phyloP scores from a whole-genome alignment of 108 stramenopile genomes.

The Nitzschia putrida region DNA sequence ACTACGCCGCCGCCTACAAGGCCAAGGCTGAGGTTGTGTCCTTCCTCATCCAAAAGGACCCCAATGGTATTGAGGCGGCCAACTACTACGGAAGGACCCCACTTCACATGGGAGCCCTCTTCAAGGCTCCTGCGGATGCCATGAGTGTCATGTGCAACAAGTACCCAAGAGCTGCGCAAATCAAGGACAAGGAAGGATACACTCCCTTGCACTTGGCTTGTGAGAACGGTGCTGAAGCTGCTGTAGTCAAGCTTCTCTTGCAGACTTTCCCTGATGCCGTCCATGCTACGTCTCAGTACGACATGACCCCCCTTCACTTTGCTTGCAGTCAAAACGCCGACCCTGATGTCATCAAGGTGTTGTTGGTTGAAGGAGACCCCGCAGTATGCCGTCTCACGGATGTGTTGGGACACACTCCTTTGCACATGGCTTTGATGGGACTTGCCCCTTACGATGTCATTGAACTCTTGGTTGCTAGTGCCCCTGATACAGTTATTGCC shows the following conservation, averaged over 20 bases:
- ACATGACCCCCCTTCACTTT: constrained; percentile 43
- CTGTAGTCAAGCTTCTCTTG: constrained; percentile 35
- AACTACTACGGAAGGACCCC: constrained; percentile 42
- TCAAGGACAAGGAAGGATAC: constrained; percentile 48
- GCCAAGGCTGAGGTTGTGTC: constrained; percentile 27
- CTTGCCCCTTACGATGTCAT: constrained; percentile 39
- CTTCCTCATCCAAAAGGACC: constrained; percentile 38
- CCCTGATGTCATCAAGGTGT: constrained; percentile 32
- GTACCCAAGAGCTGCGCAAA: constrained; percentile 27
- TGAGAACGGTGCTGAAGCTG: constrained; percentile 38
- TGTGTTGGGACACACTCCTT: constrained; percentile 41
- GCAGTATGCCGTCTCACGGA: constrained; percentile 33
- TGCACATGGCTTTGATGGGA: constrained; percentile 48
- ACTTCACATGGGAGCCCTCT: constrained; percentile 49
- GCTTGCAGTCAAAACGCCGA: constrained; percentile 33
- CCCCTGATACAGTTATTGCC: constrained; percentile 30
- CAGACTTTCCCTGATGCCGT: constrained; percentile 27
- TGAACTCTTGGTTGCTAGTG: constrained; percentile 37
- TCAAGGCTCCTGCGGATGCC: constrained; percentile 22
- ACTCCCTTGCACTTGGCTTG: constrained; percentile 53
- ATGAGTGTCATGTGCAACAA: constrained; percentile 34
- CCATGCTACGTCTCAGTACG: constrained; percentile 27
- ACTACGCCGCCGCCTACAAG: constrained; percentile 48
- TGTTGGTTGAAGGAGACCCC: constrained; percentile 36
- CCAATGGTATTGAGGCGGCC: constrained; percentile 27